phyloP scores from a whole-genome alignment of 1,284 basidiomycete genomes.

The Phellinidium pouzarii region DNA sequence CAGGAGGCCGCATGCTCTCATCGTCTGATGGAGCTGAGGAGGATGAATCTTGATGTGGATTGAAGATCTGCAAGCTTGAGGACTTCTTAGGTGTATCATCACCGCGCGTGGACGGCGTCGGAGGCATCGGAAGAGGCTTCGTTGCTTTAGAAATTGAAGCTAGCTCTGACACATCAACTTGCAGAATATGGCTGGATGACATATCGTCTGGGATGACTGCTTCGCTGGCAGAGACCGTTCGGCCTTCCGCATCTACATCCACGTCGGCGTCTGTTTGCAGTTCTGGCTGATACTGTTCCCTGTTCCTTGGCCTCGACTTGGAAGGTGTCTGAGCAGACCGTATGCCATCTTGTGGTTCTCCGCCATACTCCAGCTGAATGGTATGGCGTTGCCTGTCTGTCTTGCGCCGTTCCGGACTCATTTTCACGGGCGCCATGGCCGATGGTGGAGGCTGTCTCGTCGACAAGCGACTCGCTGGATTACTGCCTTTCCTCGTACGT shows the following conservation, averaged over 20 bases:
- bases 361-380: constrained; percentile 86
- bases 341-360: constrained; percentile 28
- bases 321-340: constrained; percentile 1
- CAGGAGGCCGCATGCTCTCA: constrained; percentile 9
- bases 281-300: neutral
- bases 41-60: constrained; percentile 8
- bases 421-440: constrained; percentile 24
- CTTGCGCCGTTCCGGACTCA: constrained; percentile 34
- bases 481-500: constrained; percentile 8
- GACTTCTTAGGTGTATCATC: neutral
- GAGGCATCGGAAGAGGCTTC: constrained; percentile 17
- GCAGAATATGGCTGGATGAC: neutral
- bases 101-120: neutral
- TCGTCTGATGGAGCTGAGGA: constrained; percentile 4
- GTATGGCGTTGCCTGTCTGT: constrained; percentile 65
- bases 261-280: neutral
- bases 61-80: neutral
- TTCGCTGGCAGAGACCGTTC: constrained; percentile 8
- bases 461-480: constrained; percentile 17
- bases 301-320: constrained; percentile 23
- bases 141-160: constrained; percentile 3
- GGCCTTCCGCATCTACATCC: neutral
- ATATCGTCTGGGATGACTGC: constrained; percentile 10
- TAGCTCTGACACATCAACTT: neutral
- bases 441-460: constrained; percentile 26